phyloP scores from a whole-genome alignment of 2,329 filamentous ascomycete genomes.

The Cytospora schulzeri region DNA sequence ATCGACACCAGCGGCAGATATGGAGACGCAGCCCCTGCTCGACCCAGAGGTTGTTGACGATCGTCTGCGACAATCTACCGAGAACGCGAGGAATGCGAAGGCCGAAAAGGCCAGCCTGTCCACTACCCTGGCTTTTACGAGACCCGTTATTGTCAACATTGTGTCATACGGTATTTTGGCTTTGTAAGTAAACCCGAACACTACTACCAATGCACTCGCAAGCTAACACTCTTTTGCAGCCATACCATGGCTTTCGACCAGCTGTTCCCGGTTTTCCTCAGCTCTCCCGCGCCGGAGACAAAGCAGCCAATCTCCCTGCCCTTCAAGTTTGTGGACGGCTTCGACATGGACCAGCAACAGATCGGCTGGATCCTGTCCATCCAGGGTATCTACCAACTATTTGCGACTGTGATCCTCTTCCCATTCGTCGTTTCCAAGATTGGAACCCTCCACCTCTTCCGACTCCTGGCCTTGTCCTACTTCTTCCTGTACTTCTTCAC shows the following conservation, averaged over 20 bases:
- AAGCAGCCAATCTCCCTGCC: slow-evolving; percentile 64
- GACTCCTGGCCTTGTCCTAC: slow-evolving; percentile 78
- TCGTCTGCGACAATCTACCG: slow-evolving; percentile 11
- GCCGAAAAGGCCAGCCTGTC: slow-evolving; percentile 23
- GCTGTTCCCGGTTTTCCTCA: slow-evolving; percentile 88
- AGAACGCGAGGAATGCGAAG: slow-evolving; percentile 44
- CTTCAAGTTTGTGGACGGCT: slow-evolving; percentile 87
- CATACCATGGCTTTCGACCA: slow-evolving; percentile 98
- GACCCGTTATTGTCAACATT: slow-evolving; percentile 83
- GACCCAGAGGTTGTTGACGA: slow-evolving; percentile 22
- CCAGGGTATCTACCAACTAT: slow-evolving; percentile 87
- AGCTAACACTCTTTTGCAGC: slow-evolving; percentile 51
- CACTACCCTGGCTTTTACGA: slow-evolving; percentile 67
- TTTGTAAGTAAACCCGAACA: slow-evolving; percentile 68
- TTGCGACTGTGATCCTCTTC: slow-evolving; percentile 83
- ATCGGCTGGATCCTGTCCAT: slow-evolving; percentile 88
- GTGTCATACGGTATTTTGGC: slow-evolving; percentile 89
- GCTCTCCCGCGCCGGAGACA: slow-evolving; percentile 58
- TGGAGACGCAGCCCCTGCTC: slow-evolving; percentile 26
- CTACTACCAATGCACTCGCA: too few species aligned
- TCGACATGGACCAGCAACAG: slow-evolving; percentile 77
- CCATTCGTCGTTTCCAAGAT: slow-evolving; percentile 74
- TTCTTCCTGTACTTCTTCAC: slow-evolving; percentile 85
- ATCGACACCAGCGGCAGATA: slow-evolving; percentile 37
- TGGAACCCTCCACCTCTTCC: slow-evolving; percentile 80